phyloP scores from a whole-genome alignment of 345 rosid genomes.

The Lepidium africanum region DNA sequence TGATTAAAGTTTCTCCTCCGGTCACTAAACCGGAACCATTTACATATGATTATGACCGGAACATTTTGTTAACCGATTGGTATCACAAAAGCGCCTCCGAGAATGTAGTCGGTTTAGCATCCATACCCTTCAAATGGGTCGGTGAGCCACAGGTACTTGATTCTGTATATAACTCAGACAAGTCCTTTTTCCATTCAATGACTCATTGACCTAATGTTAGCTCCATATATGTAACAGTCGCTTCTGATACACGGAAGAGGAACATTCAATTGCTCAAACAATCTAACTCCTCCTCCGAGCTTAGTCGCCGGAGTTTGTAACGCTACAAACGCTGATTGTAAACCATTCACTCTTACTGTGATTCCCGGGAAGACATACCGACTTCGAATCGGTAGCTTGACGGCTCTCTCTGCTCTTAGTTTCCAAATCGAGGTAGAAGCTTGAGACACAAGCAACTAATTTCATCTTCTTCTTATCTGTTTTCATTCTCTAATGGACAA shows the following conservation, averaged over 20 bases:
- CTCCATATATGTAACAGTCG: constrained; percentile 28
- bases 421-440: constrained; percentile 63
- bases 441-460: neutral
- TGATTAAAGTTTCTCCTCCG: constrained; percentile 45
- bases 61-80: constrained; percentile 67
- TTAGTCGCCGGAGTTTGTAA: constrained; percentile 31
- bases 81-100: constrained; percentile 60
- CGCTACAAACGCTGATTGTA: constrained; percentile 41
- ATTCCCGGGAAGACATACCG: constrained; percentile 62
- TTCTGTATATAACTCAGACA: neutral
- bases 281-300: constrained; percentile 16
- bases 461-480: neutral
- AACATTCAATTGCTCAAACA: constrained; percentile 44
- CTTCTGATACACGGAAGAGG: constrained; percentile 72
- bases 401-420: constrained; percentile 58
- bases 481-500: neutral
- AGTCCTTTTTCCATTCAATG: neutral
- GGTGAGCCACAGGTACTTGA: constrained; percentile 60
- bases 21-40: constrained; percentile 53
- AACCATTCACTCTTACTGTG: constrained; percentile 32
- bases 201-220: no score
- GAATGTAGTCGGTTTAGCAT: constrained; percentile 49
- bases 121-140: constrained; percentile 61
- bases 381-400: constrained; percentile 50
- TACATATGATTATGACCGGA: constrained; percentile 47